These are phyloP conservation scores for Parasitella parasitica DNA, from an alignment of 371 early-diverging fungal genomes.

Conservation along the genomic window DNA sequence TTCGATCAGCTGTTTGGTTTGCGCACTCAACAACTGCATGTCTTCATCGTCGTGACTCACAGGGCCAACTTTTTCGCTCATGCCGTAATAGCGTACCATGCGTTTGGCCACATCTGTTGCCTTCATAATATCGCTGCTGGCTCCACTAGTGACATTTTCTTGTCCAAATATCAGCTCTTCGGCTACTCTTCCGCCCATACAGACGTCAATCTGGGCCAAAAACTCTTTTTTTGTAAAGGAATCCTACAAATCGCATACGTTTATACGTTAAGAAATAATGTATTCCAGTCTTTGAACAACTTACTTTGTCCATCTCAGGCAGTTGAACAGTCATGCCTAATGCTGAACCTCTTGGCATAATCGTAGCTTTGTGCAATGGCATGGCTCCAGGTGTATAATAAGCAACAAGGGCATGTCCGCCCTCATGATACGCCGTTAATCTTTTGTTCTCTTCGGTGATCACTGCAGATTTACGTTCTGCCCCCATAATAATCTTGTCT, in stretches of 20 bases:
- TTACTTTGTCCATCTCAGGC: conserved; percentile 89
- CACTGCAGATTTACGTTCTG: conserved; percentile 89
- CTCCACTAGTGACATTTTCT: conserved; percentile 95
- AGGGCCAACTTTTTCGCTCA: conserved; percentile 88
- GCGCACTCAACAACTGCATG: conserved; percentile 66
- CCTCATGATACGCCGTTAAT: conserved; percentile 97
- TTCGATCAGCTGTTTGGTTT: conserved; percentile 83
- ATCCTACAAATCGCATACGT: conserved; percentile 47
- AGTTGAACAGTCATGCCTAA: conserved; percentile 93
- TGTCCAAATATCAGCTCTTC: conserved; percentile 93
- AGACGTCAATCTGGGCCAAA: conserved; percentile 90
- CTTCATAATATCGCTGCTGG: conserved; percentile 86
- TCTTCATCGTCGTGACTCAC: conserved; percentile 68
- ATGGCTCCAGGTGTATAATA: conserved; percentile 93
- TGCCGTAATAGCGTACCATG: conserved; percentile 93
- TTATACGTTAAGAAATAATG: no score
- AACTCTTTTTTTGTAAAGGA: conserved; percentile 83
- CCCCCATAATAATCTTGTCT: conserved; percentile 97
- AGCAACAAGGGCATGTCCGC: conserved; percentile 96
- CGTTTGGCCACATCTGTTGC: conserved; percentile 90
- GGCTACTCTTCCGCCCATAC: conserved; percentile 97
- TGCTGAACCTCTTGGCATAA: conserved; percentile 94
- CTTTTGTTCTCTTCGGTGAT: conserved; percentile 86
- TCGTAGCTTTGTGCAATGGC: conserved; percentile 98
- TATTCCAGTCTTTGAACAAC: not conserved